Base-by-base conservation (phyloP, 257 asterid genomes). In the Capsicum rhomboideum region DNA sequence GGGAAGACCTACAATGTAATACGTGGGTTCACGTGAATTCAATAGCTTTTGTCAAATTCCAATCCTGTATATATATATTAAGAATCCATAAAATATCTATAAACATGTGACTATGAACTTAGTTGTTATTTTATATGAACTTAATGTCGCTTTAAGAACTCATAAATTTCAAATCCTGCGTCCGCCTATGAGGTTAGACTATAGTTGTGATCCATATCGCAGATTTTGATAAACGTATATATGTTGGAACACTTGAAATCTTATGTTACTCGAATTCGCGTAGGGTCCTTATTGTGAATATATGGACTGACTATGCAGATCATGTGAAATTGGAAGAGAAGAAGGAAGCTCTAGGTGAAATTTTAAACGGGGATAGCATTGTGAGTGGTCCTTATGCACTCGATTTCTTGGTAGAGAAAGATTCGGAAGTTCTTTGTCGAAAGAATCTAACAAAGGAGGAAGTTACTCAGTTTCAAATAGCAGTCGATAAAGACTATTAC, bases 341-440 rank as follows among this genome's bases (percentile, higher is more conserved):
- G 89, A 91, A 86, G 68, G 98, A 94, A 87, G 93, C 92, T 67
- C 90, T 91, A 78, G 94, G 94, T 84, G 97, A 94, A 85, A 94
- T 92, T 26, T 72, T 91, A 53, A 94, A 93, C 78, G 98, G 93
- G 31, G 98, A 94, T 86, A 91, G 94, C 9, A 79, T 93, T 74
- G 92, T 94, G 61, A 89, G 91, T 88, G 96, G 93, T 75, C 96
- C 98, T 52, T 94, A 94, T 87, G 86, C 74, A 78, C 94, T 94
- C 18, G 95, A 92, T 89, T 94, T 92, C 87, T 82, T 91, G 66
- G 90, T 87, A 71, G 95, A 92, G 49, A 91, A 86, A 83, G 94
- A 92, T 68, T 86, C 91, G 0, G 94, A 90, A 82, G 82, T 89
- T 63, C 86, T 92, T 59, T 94, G 98, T 84, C 88, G 87, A 72